Conservation (phyloP, 2,329 filamentous ascomycete species). For the Teratosphaeria zuluensis region DNA sequence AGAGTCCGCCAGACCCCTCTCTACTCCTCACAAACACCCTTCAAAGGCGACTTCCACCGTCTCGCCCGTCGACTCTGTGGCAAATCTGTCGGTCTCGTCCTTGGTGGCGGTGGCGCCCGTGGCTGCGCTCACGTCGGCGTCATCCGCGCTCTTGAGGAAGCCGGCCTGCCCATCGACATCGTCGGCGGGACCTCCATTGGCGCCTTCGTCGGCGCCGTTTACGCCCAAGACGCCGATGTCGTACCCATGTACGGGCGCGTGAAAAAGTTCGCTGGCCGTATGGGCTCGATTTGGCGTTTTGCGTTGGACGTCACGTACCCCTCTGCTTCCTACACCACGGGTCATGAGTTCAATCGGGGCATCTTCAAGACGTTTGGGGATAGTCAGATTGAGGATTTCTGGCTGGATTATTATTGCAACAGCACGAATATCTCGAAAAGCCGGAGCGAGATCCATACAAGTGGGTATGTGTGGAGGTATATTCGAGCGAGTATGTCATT, state of each 20-base stretch:
- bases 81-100: slow-evolving; percentile 85
- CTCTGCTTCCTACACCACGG: slow-evolving; percentile 92
- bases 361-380: slow-evolving; percentile 98
- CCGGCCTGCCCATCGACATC: slow-evolving; percentile 90
- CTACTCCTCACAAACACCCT: slow-evolving; percentile 83
- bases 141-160: slow-evolving; percentile 89
- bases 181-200: slow-evolving; percentile 95
- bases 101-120: slow-evolving; percentile 85
- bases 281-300: slow-evolving; percentile 99
- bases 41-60: slow-evolving; percentile 94
- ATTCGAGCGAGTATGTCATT: slow-evolving; percentile 95
- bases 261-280: slow-evolving; percentile 96
- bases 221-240: slow-evolving; percentile 90
- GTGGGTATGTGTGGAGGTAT: slow-evolving; percentile 95
- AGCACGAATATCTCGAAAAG: slow-evolving; percentile 98
- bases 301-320: slow-evolving; percentile 93
- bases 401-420: slow-evolving; percentile 98
- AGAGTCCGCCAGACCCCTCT: slow-evolving; percentile 78
- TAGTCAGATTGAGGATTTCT: slow-evolving; percentile 96
- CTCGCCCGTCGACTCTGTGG: slow-evolving; percentile 83
- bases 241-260: slow-evolving; percentile 94
- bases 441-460: slow-evolving; percentile 83
- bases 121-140: slow-evolving; percentile 90
- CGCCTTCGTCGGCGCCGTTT: slow-evolving; percentile 86
- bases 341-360: slow-evolving; percentile 96